phyloP scores from a whole-genome alignment of 257 asterid genomes.

The Solanum tarijense region DNA sequence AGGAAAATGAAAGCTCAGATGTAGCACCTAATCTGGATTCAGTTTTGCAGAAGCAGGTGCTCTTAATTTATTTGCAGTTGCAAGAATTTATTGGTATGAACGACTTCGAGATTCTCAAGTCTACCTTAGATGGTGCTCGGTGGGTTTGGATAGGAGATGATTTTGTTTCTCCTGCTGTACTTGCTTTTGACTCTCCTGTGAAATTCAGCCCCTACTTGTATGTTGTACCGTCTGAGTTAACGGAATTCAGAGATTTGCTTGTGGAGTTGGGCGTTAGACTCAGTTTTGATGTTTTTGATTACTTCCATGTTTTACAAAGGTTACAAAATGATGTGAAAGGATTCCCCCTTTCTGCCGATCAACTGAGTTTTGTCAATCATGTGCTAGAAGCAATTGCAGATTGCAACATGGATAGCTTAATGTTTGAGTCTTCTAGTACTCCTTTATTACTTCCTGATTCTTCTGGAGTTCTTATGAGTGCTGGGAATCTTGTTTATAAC shows the following conservation, averaged over 20 bases:
- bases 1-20: constrained; percentile 24
- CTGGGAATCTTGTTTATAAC: constrained; percentile 73
- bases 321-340: constrained; percentile 61
- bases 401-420: constrained; percentile 36
- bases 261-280: constrained; percentile 76
- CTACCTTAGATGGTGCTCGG: constrained; percentile 46
- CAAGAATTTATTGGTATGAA: constrained; percentile 49
- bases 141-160: constrained; percentile 99
- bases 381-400: constrained; percentile 81
- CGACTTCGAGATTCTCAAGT: constrained; percentile 36
- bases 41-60: constrained; percentile 59
- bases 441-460: constrained; percentile 66
- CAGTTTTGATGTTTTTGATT: constrained; percentile 67
- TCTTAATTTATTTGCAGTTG: constrained; percentile 60
- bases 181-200: constrained; percentile 95
- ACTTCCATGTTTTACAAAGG: constrained; percentile 51
- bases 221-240: constrained; percentile 90
- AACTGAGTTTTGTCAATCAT: constrained; percentile 70
- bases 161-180: constrained; percentile 67
- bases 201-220: constrained; percentile 87
- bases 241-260: constrained; percentile 72
- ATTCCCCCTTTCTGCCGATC: constrained; percentile 56
- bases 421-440: constrained; percentile 26
- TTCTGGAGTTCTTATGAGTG: constrained; percentile 65
- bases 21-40: constrained; percentile 21